Percentiles rank a stretch among this genome's conserved stretches.
phyloP scores from a whole-genome alignment of 306 rosid genomes.

The Castanea sativa region DNA sequence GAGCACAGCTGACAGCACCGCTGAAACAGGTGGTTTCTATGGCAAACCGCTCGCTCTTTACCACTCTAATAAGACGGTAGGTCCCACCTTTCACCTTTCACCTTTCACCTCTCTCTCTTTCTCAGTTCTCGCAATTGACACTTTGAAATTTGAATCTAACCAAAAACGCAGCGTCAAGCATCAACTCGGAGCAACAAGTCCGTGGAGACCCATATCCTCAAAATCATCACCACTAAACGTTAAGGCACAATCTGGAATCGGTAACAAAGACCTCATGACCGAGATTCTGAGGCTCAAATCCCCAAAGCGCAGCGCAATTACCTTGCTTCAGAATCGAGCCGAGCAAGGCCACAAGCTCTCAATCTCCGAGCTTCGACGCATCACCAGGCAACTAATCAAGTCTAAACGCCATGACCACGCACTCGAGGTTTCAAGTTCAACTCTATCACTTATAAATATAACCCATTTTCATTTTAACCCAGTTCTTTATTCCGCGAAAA shows the following conservation, averaged over 20 bases:
- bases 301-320: slow-evolving; percentile 22
- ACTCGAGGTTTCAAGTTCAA: slow-evolving; percentile 46
- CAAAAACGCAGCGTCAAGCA: slow-evolving; percentile 23
- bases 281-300: slow-evolving; percentile 31
- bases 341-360: slow-evolving; percentile 44
- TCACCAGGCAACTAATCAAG: slow-evolving; percentile 38
- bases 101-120: neutral
- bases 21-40: slow-evolving; percentile 18
- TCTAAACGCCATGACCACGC: slow-evolving; percentile 60
- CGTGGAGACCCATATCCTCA: slow-evolving; percentile 22
- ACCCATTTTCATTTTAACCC: too few species aligned
- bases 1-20: neutral
- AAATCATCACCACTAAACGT: slow-evolving; percentile 7
- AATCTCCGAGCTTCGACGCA: slow-evolving; percentile 45
- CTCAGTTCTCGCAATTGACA: neutral
- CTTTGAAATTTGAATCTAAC: neutral
- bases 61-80: slow-evolving; percentile 40
- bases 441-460: too few species aligned
- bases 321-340: slow-evolving; percentile 44
- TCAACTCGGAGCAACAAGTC: slow-evolving; percentile 13
- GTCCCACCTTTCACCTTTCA: neutral
- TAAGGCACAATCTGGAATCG: neutral
- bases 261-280: slow-evolving; percentile 25
- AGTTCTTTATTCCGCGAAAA: too few species aligned
- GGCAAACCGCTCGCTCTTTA: slow-evolving; percentile 34